Conservation (phyloP, 495 filamentous ascomycete species). For the Articulospora tetracladia region DNA sequence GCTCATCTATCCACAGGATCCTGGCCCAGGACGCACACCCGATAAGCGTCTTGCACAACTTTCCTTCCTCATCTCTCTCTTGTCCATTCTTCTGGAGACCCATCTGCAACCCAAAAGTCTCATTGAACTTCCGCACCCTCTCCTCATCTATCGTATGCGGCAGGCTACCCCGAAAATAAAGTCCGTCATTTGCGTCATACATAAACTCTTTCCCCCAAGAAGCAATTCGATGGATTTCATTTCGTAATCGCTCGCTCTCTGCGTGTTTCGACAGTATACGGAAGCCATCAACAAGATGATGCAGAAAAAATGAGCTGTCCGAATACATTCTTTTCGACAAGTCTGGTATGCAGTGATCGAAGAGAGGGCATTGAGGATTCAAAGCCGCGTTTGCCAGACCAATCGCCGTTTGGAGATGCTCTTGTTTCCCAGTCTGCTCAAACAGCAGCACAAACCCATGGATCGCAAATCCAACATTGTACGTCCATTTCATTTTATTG, state of each 20-base stretch:
- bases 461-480: neutral
- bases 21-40: neutral
- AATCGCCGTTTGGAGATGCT: neutral
- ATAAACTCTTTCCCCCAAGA: neutral
- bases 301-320: neutral
- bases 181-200: neutral
- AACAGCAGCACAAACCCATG: neutral
- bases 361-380: neutral
- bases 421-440: neutral
- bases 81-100: neutral
- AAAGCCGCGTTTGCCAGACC: neutral
- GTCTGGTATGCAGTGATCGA: neutral
- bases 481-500: neutral
- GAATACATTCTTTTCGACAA: neutral
- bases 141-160: neutral
- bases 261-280: neutral
- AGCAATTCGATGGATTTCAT: neutral
- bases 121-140: neutral
- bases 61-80: neutral
- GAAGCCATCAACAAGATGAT: neutral
- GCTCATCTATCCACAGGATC: neutral
- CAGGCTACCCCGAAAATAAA: neutral
- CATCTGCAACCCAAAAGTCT: neutral
- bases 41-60: neutral
- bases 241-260: neutral